These are phyloP conservation scores for Anethum foeniculum DNA, from an alignment of 140 eudicot species.

Conservation along the genomic window DNA sequence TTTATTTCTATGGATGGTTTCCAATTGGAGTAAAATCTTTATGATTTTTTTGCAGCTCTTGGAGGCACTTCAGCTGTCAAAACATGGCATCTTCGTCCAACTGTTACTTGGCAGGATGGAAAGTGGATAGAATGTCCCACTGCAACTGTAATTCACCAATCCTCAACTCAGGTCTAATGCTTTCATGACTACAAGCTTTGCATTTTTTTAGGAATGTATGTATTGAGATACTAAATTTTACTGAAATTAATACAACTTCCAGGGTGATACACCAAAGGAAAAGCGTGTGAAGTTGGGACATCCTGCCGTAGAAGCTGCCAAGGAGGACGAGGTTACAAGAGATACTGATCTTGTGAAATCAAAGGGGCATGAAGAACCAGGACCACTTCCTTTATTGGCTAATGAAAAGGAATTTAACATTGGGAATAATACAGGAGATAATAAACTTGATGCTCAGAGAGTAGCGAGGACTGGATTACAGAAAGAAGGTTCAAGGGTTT, in stretches of 20 bases:
- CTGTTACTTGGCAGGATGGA: conserved; percentile 62
- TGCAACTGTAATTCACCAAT: conserved; percentile 23
- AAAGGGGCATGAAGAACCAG: conserved; percentile 42
- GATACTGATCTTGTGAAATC: conserved; percentile 26
- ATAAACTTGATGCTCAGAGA: conserved; percentile 33
- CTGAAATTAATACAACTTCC: conserved; percentile 4
- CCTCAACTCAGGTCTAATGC: conserved; percentile 48
- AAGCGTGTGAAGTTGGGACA: conserved; percentile 52
- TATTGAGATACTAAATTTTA: neutral
- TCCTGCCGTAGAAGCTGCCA: conserved; percentile 27
- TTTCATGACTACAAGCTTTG: conserved; percentile 14
- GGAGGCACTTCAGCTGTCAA: conserved; percentile 50
- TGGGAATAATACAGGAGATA: conserved; percentile 48
- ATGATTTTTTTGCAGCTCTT: conserved; percentile 37
- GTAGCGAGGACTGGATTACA: conserved; percentile 44
- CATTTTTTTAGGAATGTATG: neutral
- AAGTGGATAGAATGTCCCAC: conserved; percentile 68
- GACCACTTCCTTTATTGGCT: conserved; percentile 32
- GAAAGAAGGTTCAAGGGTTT: conserved; percentile 70
- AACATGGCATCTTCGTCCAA: conserved; percentile 77
- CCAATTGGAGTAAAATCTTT: neutral
- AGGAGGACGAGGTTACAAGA: conserved; percentile 30
- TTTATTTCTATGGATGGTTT: neutral
- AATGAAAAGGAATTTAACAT: conserved; percentile 38
- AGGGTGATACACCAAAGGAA: conserved; percentile 75